A percentile compares a stretch with the other conserved stretches of the same genome.
Evolutionary conservation across 1,284 basidiomycete species (phyloP).

Genomic region (Cronartium quercuum): DNA sequence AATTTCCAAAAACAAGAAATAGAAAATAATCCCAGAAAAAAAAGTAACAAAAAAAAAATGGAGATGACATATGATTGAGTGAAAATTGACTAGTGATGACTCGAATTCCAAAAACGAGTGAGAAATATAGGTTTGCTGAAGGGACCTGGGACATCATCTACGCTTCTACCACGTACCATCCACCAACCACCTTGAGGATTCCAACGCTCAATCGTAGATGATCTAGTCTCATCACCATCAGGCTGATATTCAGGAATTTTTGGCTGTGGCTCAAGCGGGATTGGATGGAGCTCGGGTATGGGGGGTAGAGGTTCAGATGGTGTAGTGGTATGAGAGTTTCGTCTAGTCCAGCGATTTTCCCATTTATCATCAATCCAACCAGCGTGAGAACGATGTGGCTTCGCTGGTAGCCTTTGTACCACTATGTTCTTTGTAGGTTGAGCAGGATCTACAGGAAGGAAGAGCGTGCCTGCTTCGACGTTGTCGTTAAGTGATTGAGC

Average conservation of each 20-base stretch:
- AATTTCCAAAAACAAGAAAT: too few relatives aligned
- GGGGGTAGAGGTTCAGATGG: background rate
- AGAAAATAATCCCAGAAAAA: too few relatives aligned
- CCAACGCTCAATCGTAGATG: background rate
- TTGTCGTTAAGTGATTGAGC: constrained; percentile 14
- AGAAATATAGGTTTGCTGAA: constrained; percentile 15
- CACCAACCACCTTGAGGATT: constrained; percentile 30
- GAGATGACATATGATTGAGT: too few relatives aligned
- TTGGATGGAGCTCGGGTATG: background rate
- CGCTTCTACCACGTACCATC: constrained; percentile 27
- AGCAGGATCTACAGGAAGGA: constrained; percentile 21
- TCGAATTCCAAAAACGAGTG: background rate
- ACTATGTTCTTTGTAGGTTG: constrained; percentile 12
- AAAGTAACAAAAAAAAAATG: too few relatives aligned
- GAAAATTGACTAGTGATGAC: too few relatives aligned
- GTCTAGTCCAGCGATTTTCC: background rate
- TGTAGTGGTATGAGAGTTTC: background rate
- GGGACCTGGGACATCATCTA: constrained; percentile 25
- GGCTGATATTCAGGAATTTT: too few relatives aligned
- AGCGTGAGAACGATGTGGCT: constrained; percentile 3
- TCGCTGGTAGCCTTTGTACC: background rate
- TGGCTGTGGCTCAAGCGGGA: too few relatives aligned
- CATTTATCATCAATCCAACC: constrained; percentile 27
- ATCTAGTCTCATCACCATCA: too few relatives aligned
- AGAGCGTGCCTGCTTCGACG: constrained; percentile 18